These are phyloP conservation scores for Albugo laibachii DNA, from an alignment of 352 stramenopile genomes.

Conservation along the genomic window DNA sequence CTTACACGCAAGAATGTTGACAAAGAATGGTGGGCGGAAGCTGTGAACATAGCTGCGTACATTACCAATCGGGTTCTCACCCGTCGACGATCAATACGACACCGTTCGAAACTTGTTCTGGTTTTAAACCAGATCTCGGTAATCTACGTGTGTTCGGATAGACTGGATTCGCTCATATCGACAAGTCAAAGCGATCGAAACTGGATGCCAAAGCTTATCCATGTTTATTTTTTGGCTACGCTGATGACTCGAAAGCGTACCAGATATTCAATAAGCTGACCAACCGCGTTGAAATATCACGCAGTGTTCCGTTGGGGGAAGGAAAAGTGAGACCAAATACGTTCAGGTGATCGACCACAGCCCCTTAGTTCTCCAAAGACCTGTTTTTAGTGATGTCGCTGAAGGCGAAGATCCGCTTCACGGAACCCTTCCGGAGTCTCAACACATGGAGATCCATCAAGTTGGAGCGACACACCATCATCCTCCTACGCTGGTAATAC, in stretches of 20 bases:
- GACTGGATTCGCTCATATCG: constrained; percentile 5
- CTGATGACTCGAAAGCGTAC: constrained; percentile 8
- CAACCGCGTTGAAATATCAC: neutral
- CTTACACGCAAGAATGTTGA: neutral
- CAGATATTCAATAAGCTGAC: constrained; percentile 1
- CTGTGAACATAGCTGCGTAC: no score
- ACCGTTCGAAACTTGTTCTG: neutral
- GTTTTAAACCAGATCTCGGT: neutral
- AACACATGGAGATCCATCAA: no score
- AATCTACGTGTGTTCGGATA: constrained; percentile 5
- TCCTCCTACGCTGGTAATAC: no score
- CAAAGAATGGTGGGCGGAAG: neutral
- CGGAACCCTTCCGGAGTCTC: no score
- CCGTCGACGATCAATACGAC: neutral
- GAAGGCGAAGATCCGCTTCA: no score
- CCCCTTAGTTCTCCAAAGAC: no score
- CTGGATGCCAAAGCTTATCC: constrained; percentile 7
- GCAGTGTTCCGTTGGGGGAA: neutral
- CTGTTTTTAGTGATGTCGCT: no score
- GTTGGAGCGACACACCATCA: no score
- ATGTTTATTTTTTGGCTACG: constrained; percentile 11
- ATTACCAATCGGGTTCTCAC: no score
- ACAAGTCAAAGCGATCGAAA: constrained; percentile 5
- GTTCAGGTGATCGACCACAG: neutral
- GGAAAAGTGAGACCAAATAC: neutral